phyloP scores from a whole-genome alignment of 768 basidiomycete genomes.

The Epithele typhae region DNA sequence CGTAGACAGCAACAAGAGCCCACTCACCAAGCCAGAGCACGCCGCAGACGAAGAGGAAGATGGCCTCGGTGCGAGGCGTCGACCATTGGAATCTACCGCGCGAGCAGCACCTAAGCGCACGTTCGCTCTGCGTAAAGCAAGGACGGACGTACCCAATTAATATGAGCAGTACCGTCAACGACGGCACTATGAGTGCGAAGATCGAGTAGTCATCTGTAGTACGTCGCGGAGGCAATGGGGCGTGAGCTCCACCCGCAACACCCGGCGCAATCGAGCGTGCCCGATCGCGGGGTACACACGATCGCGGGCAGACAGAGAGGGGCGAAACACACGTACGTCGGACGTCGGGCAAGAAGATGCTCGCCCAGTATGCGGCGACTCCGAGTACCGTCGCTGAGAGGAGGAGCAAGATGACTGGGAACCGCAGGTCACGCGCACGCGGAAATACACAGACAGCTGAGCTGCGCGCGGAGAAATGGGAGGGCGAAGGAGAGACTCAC shows the following conservation, averaged over 20 bases:
- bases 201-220: constrained; percentile 62
- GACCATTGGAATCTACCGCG: constrained; percentile 54
- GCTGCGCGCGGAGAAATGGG: background rate
- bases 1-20: background rate
- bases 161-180: constrained; percentile 52
- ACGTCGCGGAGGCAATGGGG: background rate
- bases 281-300: too few species aligned
- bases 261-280: too few species aligned
- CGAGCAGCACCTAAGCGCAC: constrained; percentile 17
- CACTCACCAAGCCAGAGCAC: constrained; percentile 66
- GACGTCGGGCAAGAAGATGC: constrained; percentile 58
- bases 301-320: background rate
- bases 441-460: constrained; percentile 1
- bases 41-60: constrained; percentile 49
- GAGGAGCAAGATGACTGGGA: constrained; percentile 33
- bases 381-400: constrained; percentile 57
- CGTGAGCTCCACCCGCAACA: background rate
- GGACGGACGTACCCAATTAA: constrained; percentile 59
- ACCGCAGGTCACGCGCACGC: background rate
- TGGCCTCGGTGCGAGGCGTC: constrained; percentile 58
- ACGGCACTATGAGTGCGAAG: constrained; percentile 62
- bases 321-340: constrained; percentile 43
- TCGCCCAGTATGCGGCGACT: constrained; percentile 62
- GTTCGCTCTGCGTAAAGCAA: too few species aligned
- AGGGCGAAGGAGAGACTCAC: constrained; percentile 15